Evolutionary conservation across 805 yeast species (phyloP).

Genomic region (Starmerella vaccinii): DNA sequence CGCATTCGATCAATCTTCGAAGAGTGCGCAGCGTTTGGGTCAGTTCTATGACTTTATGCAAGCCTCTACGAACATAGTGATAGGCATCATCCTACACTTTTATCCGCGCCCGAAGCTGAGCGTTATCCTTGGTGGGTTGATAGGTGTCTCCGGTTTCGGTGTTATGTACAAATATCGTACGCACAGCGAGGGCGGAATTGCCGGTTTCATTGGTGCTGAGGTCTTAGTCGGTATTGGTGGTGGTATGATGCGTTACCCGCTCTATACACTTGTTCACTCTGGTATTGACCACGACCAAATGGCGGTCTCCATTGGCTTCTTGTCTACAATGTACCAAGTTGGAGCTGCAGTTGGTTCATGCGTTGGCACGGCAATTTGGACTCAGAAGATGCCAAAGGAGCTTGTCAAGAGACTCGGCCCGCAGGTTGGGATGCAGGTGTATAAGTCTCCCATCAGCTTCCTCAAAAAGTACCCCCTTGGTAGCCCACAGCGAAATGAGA

Average conservation of each 20-base stretch:
- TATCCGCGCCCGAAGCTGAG: slow-evolving; percentile 48
- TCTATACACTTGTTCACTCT: slow-evolving; percentile 51
- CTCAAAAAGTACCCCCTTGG: slow-evolving; percentile 46
- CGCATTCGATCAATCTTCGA: slow-evolving; percentile 47
- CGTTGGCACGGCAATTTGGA: slow-evolving; percentile 64
- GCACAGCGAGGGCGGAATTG: slow-evolving; percentile 33
- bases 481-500: slow-evolving; percentile 46
- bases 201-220: slow-evolving; percentile 57
- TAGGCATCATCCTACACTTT: slow-evolving; percentile 44
- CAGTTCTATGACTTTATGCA: slow-evolving; percentile 56
- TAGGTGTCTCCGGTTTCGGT: slow-evolving; percentile 56
- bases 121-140: slow-evolving; percentile 45
- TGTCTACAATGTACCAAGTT: slow-evolving; percentile 47
- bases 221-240: slow-evolving; percentile 63
- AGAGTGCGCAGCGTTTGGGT: slow-evolving; percentile 56
- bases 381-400: slow-evolving; percentile 43
- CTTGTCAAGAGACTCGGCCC: slow-evolving; percentile 33
- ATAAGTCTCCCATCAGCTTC: slow-evolving; percentile 46
- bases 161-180: slow-evolving; percentile 48
- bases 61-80: slow-evolving; percentile 46
- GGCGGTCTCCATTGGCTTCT: slow-evolving; percentile 51
- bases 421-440: slow-evolving; percentile 39
- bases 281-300: slow-evolving; percentile 52
- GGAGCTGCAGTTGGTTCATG: slow-evolving; percentile 57
- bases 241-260: slow-evolving; percentile 57